Evolutionary conservation across 306 rosid genomes (phyloP), one percentile per base, ranked within the genome.

Genomic region (Prunus padus): DNA sequence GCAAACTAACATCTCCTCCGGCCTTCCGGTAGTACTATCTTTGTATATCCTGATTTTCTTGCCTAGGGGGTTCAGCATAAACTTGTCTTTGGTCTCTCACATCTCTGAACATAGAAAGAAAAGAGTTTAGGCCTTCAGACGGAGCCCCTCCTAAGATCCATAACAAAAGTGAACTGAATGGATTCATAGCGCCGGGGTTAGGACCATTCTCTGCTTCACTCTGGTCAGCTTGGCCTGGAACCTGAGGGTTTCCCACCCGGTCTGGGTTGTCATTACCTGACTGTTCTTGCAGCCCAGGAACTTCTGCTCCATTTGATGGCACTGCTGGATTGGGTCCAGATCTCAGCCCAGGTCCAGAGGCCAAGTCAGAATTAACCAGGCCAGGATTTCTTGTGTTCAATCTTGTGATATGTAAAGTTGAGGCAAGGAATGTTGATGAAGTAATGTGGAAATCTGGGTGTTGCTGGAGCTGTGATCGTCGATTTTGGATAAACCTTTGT

Each of bases 371-470:
- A 80, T 87, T 81, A 50, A 31, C 65, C 3, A 52, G 65, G 52
- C 87, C 89, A 25, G 89, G 92, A 82, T 89, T 90, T 83, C 98
- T 88, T 28, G 97, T 90, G 87, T 92, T 96, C 72, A 96, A 74
- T 84, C 99, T 89, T 72, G 99, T 96, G 86, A 96, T 96, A 85
- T 96, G 99, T n/a, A 96, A 80, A 16, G 99, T 96, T 33, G 99
- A 96, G 40, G 98, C 97, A 63, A 96, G 97, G 85, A 96, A 83
- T 2, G 99, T 92, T 9, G 99, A 95, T 54, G 99, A 95, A 75
- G 99, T 92, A 74, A 96, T 92, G 77, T 92, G 99, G 80, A 96
- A 96, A 76, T 96, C 99, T 7, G 97, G 97, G 76, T 89, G 97
- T 62, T 94, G 96, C 80, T 92, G 98, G 47, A 89, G 88, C 74